These are phyloP conservation scores for Beta vulgaris DNA, from an alignment of 148 eudicot genomes.

Conservation along the genomic window DNA sequence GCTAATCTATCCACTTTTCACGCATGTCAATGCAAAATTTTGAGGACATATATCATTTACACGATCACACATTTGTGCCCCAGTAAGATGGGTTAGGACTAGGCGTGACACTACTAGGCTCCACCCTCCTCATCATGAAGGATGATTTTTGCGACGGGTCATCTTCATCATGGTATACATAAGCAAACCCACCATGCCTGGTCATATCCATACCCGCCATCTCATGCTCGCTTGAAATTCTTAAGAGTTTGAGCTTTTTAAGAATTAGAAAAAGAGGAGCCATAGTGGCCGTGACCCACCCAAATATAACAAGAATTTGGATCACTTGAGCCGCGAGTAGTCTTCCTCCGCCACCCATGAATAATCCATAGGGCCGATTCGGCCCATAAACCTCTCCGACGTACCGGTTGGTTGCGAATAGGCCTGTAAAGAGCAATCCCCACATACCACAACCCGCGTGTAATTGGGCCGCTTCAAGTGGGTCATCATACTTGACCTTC, in stretches of 20 bases:
- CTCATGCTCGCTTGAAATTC: slow-evolving; percentile 37
- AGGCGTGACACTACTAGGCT: slow-evolving; percentile 19
- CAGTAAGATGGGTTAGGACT: slow-evolving; percentile 7
- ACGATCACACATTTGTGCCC: neutral
- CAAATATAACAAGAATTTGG: slow-evolving; percentile 32
- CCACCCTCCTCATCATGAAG: slow-evolving; percentile 22
- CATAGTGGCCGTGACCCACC: slow-evolving; percentile 47
- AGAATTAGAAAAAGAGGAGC: slow-evolving; percentile 36
- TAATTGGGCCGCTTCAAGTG: slow-evolving; percentile 47
- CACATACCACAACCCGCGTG: slow-evolving; percentile 46
- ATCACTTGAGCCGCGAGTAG: slow-evolving; percentile 41
- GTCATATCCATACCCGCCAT: slow-evolving; percentile 46
- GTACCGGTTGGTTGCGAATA: slow-evolving; percentile 27
- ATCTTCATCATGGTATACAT: slow-evolving; percentile 32
- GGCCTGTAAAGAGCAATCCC: slow-evolving; percentile 44
- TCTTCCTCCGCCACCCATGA: slow-evolving; percentile 47
- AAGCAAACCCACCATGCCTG: slow-evolving; percentile 43
- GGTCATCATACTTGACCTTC: slow-evolving; percentile 38
- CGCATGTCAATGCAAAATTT: too few species aligned
- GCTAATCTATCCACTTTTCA: too few species aligned
- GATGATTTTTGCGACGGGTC: slow-evolving; percentile 16
- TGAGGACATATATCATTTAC: neutral
- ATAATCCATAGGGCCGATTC: slow-evolving; percentile 40
- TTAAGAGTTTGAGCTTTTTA: slow-evolving; percentile 25
- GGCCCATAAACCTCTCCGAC: slow-evolving; percentile 31